A percentile compares a stretch with the other conserved stretches of the same genome.
Evolutionary conservation across 164 flowering plant species (phyloP).

Genomic region (Vitis riparia): DNA sequence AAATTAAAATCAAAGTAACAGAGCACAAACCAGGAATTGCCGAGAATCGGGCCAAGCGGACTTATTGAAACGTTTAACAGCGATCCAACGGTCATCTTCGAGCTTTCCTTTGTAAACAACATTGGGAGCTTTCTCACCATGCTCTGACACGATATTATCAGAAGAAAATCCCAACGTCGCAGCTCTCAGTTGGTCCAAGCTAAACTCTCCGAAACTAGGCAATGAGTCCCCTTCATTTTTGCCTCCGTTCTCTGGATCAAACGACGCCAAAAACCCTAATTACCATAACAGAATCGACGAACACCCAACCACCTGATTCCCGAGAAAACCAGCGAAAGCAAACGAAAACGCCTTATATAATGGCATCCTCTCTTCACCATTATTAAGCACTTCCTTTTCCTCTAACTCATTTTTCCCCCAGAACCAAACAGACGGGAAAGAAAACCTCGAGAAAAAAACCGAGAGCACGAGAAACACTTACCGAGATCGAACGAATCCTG

Average conservation of each 20-base stretch:
- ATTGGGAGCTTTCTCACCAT: conserved; percentile 60
- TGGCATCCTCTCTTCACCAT: too few species aligned
- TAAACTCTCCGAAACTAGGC: conserved; percentile 39
- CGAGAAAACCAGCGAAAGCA: not conserved
- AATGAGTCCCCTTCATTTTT: conserved; percentile 33
- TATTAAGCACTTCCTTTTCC: too few species aligned
- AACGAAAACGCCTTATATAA: not conserved
- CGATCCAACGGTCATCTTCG: conserved; percentile 35
- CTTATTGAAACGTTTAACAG: conserved; percentile 57
- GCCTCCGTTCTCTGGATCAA: conserved; percentile 46
- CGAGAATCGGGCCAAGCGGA: conserved; percentile 62
- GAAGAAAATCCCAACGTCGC: conserved; percentile 43
- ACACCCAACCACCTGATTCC: too few species aligned
- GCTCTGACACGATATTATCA: conserved; percentile 59
- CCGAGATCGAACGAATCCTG: conserved; percentile 66
- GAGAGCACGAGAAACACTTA: conserved; percentile 18
- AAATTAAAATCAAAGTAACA: not conserved
- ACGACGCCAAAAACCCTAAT: too few species aligned
- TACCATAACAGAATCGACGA: too few species aligned
- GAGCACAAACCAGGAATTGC: conserved; percentile 43
- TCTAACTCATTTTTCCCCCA: not conserved
- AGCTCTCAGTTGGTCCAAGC: conserved; percentile 33
- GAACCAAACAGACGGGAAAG: not conserved
- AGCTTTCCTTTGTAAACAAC: conserved; percentile 46
- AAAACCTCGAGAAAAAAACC: conserved; percentile 4